Evolutionary conservation across 2,329 filamentous ascomycete genomes (phyloP).

Genomic region (Colletotrichum theobromicola): DNA sequence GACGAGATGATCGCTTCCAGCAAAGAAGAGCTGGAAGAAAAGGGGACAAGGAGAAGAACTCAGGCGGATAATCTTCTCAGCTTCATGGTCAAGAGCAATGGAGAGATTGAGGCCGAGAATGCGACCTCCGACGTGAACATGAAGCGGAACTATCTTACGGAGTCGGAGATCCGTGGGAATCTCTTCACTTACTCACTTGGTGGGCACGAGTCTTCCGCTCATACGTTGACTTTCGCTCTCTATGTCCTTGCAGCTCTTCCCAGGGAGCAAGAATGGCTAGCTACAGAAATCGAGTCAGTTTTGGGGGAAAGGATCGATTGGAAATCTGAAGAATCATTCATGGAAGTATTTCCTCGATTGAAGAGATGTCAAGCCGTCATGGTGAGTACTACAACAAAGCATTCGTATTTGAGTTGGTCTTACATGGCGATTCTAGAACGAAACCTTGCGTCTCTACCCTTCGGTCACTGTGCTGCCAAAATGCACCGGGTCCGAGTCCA

Average conservation of each 20-base stretch:
- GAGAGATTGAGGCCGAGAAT: neutral
- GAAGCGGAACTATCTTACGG: neutral
- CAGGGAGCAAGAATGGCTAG: neutral
- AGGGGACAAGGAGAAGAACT: neutral
- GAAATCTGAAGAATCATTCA: neutral
- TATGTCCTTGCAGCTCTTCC: neutral
- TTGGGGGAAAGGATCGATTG: neutral
- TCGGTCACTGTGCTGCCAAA: neutral
- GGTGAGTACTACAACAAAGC: neutral
- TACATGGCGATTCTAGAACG: neutral
- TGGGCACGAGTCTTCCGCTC: neutral
- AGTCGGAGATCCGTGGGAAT: neutral
- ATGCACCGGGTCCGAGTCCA: neutral
- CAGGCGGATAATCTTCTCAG: neutral
- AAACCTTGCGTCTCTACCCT: neutral
- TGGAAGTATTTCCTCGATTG: neutral
- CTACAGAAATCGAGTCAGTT: neutral
- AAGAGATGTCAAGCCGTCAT: neutral
- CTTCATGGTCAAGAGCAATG: neutral
- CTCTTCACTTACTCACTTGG: neutral
- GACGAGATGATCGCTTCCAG: neutral
- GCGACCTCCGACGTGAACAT: neutral
- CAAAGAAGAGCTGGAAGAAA: neutral
- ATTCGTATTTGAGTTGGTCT: neutral
- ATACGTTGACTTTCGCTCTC: neutral